Conservation (phyloP, 208 protist genomes). For the Trypanosoma melophagium region DNA sequence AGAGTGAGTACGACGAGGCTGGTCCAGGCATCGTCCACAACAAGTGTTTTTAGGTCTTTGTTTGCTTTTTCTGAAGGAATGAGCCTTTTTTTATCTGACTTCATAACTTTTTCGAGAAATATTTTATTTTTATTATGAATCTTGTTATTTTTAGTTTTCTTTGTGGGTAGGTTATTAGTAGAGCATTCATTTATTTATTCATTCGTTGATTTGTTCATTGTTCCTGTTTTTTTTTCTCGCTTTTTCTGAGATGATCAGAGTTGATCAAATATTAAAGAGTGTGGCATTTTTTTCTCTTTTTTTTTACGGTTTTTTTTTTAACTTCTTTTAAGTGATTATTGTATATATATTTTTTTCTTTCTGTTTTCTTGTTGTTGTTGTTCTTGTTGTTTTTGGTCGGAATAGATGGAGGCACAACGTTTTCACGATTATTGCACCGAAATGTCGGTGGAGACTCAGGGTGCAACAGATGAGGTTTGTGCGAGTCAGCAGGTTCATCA, state of each 20-base stretch:
- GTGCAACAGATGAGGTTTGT: slow-evolving; percentile 6
- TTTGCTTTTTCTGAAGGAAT: no score
- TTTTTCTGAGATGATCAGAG: no score
- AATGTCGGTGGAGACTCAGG: slow-evolving; percentile 7
- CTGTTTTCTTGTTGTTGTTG: neutral
- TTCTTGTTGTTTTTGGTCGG: slow-evolving; percentile 2
- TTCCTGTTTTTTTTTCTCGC: no score
- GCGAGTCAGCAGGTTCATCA: neutral
- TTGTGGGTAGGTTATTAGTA: no score
- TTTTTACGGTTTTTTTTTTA: slow-evolving; percentile 8
- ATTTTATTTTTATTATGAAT: no score
- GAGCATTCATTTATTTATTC: no score
- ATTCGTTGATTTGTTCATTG: no score
- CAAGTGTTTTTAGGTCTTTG: slow-evolving; percentile 98
- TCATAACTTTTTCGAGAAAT: no score
- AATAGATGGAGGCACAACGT: slow-evolving; percentile 5
- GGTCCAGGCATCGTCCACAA: slow-evolving; percentile 97
- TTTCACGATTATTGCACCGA: slow-evolving; percentile 1
- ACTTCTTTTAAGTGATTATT: neutral
- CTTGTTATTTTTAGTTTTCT: no score
- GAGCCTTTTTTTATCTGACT: no score
- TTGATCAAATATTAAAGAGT: no score
- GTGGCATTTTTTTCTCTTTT: no score
- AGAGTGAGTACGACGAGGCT: slow-evolving; percentile 98
- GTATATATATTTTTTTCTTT: neutral